phyloP scores from a whole-genome alignment of 169 alveolate species.

The Eimeria maxima region DNA sequence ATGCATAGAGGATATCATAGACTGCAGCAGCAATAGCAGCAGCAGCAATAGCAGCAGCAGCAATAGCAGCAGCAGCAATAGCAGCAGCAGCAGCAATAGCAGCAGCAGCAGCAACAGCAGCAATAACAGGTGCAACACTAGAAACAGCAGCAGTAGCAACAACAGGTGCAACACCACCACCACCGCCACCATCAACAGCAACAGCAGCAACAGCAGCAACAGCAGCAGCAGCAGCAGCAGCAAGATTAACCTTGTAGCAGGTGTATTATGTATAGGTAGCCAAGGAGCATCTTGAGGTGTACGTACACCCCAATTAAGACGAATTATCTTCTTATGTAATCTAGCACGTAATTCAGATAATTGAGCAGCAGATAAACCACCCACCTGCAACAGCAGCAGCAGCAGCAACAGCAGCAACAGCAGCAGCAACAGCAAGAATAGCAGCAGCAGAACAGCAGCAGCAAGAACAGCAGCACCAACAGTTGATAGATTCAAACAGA shows the following conservation, averaged over 20 bases:
- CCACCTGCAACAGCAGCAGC: too few species aligned
- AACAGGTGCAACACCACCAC: not conserved
- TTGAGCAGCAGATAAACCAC: too few species aligned
- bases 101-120: not conserved
- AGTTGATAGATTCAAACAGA: too few species aligned
- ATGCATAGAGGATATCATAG: not conserved
- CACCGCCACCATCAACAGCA: conserved; percentile 11
- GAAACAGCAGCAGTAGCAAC: not conserved
- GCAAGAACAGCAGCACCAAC: too few species aligned
- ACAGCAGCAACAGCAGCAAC: not conserved
- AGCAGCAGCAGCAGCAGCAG: not conserved
- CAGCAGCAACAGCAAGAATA: too few species aligned
- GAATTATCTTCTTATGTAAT: too few species aligned
- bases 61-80: too few species aligned
- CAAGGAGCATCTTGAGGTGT: not conserved
- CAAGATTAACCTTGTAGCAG: not conserved
- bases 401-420: too few species aligned
- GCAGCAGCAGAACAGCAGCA: too few species aligned
- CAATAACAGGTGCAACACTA: not conserved
- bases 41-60: conserved; percentile 36
- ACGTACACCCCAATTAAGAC: too few species aligned
- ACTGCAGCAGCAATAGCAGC: not conserved
- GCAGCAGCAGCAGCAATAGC: conserved; percentile 14
- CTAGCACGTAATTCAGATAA: too few species aligned
- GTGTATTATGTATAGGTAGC: not conserved